Evolutionary conservation across 2,329 filamentous ascomycete species (phyloP), one percentile per base, ranked within the genome.

Genomic region (Scedosporium aurantiacum): DNA sequence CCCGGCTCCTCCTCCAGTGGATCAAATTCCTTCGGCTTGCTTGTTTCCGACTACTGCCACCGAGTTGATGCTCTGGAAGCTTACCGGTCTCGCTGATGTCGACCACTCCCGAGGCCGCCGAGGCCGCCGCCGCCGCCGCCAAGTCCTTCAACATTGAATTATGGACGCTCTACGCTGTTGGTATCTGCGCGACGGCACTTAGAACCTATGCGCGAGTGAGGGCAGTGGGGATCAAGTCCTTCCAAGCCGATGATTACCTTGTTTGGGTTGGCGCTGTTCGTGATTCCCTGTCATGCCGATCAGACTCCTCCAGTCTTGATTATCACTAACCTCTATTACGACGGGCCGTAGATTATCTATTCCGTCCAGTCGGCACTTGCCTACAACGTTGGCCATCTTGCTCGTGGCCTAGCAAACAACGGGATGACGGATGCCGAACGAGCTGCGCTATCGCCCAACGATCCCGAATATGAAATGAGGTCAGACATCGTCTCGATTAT

Each of bases 391-490:
- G 78, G 78, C 18, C 75, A 76, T 10, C 72, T 72, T 63, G 80
- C 74, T 57, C 70, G 73, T 54, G 82, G 82, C 0, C 71, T 84
- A 2, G 80, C 82, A 21, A 84, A 85, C 64, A 82, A 82, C 65
- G 70, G 75, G 61, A 84, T 86, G 79, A 79, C 81, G 2, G 71
- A 78, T 14, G 74, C 74, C 21, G 68, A 82, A 63, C 77, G 83
- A 5, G 69, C 66, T 4, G 69, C 72, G 0, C 70, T 86, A 12
- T 71, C 73, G 4, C 72, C 76, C 0, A 62, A 70, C 8, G 76
- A 76, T 10, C 67, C 72, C 4, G 80, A 84, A 66, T 83, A 77
- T 65, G 66, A 68, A 2, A 37, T 69, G 43, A 71, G 74, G 73
- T 73, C 62, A 28, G 69, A 6, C 32, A 2, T 12, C 32, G 32